A percentile compares a stretch with the other conserved stretches of the same genome.
Conservation (phyloP, 2,329 filamentous ascomycete genomes). For the Ceratocystis alfenasii region DNA sequence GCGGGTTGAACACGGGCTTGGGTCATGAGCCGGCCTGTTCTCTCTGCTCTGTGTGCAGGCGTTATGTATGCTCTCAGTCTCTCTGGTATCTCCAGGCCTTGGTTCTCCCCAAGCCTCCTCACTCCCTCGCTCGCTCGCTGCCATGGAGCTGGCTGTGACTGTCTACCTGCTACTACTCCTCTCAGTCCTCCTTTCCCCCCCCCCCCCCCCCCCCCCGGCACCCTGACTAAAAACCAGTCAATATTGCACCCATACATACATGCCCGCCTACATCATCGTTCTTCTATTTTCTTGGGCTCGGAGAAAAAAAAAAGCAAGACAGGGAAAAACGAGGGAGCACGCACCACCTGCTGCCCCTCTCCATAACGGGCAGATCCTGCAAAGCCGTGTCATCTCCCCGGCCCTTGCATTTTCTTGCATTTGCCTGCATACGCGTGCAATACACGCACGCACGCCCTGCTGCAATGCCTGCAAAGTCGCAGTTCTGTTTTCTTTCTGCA, state of each 20-base stretch:
- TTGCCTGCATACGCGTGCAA: conserved; percentile 1
- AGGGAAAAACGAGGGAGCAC: background rate
- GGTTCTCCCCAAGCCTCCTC: background rate
- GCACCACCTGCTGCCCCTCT: background rate
- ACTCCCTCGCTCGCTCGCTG: background rate
- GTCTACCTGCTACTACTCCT: background rate
- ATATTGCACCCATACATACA: background rate
- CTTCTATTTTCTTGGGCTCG: background rate
- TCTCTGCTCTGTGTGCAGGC: background rate
- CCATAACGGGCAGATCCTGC: conserved; percentile 2
- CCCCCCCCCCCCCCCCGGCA: background rate
- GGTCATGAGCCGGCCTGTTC: background rate
- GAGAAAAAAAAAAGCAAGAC: background rate
- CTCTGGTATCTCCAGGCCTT: background rate
- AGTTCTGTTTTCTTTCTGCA: background rate
- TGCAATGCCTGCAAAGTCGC: background rate
- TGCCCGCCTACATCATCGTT: background rate
- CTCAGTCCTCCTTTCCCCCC: background rate
- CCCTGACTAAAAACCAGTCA: background rate
- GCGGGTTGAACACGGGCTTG: conserved; percentile 2
- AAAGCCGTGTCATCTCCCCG: background rate
- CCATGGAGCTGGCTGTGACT: too few species aligned
- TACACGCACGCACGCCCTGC: background rate
- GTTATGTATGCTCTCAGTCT: background rate
- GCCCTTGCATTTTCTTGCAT: conserved; percentile 1